Evolutionary conservation across 345 rosid species (phyloP).

Genomic region (Heritiera littoralis): DNA sequence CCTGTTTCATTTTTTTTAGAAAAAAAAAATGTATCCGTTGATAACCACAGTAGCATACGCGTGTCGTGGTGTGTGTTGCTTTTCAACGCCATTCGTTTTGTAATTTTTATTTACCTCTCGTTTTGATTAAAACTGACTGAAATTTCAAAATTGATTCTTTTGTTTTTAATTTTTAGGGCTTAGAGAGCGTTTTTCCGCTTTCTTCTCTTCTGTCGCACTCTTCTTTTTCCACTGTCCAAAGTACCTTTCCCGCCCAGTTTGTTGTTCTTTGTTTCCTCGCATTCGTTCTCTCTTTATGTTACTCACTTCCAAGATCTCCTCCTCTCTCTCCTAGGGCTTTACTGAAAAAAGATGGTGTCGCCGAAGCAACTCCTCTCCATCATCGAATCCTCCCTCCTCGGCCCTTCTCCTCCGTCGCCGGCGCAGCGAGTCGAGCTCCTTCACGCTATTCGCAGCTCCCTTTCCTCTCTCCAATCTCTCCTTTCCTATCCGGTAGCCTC

Average conservation of each 20-base stretch:
- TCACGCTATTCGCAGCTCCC: conserved; percentile 75
- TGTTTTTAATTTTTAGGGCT: neutral
- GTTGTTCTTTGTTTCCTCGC: neutral
- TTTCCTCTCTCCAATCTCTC: conserved; percentile 61
- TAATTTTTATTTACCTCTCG: no score
- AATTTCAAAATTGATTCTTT: neutral
- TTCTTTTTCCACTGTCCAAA: neutral
- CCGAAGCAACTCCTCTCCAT: conserved; percentile 68
- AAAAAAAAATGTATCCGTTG: no score
- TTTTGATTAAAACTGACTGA: no score
- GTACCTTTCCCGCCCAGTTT: conserved; percentile 25
- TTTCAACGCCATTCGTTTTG: no score
- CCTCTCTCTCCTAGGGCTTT: conserved; percentile 21
- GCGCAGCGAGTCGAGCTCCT: conserved; percentile 72
- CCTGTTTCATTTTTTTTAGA: no score
- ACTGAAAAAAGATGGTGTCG: conserved; percentile 48
- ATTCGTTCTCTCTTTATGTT: neutral
- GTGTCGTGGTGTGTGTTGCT: no score
- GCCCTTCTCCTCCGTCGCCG: conserved; percentile 65
- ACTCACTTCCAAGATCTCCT: neutral
- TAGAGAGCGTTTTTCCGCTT: neutral
- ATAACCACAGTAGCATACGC: no score
- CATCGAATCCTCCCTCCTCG: conserved; percentile 67
- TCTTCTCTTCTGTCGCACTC: neutral
- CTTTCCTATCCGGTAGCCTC: conserved; percentile 67